A percentile compares a stretch with the other conserved stretches of the same genome.
phyloP scores from a whole-genome alignment of 768 basidiomycete species.

The Russula virescens region DNA sequence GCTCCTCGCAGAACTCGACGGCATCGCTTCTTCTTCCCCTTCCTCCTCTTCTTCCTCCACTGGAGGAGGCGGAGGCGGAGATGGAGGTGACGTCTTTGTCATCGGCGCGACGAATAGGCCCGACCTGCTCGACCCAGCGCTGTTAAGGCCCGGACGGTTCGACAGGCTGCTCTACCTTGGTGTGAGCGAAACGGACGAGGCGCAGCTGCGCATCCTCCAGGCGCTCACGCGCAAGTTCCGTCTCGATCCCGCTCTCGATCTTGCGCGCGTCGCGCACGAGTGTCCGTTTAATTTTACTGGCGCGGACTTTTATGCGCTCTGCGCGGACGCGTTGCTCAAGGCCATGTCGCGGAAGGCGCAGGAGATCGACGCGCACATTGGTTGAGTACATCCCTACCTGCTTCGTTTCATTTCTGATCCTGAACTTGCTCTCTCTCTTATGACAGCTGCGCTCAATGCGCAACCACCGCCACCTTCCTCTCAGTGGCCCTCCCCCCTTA shows the following conservation, averaged over 20 bases:
- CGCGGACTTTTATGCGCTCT: conserved; percentile 96
- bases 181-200: conserved; percentile 79
- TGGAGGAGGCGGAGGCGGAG: conserved; percentile 19
- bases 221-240: conserved; percentile 92
- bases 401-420: neutral
- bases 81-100: conserved; percentile 77
- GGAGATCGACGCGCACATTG: conserved; percentile 69
- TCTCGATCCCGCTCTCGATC: conserved; percentile 60
- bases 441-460: conserved; percentile 39
- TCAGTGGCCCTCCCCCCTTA: conserved; percentile 57
- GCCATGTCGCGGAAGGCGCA: conserved; percentile 89
- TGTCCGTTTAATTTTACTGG: conserved; percentile 96
- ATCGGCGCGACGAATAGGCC: conserved; percentile 96
- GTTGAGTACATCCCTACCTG: conserved; percentile 37
- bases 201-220: conserved; percentile 79
- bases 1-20: conserved; percentile 88
- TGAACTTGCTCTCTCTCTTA: neutral
- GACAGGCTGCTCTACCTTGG: conserved; percentile 96
- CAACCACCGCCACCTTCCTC: conserved; percentile 36
- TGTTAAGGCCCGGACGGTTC: conserved; percentile 88
- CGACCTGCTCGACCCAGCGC: conserved; percentile 83
- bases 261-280: conserved; percentile 54
- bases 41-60: neutral
- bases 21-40: conserved; percentile 56
- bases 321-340: conserved; percentile 92